A percentile compares a stretch with the other conserved stretches of the same genome.
Evolutionary conservation across 2,329 filamentous ascomycete genomes (phyloP).

Genomic region (Xylaria sp.): DNA sequence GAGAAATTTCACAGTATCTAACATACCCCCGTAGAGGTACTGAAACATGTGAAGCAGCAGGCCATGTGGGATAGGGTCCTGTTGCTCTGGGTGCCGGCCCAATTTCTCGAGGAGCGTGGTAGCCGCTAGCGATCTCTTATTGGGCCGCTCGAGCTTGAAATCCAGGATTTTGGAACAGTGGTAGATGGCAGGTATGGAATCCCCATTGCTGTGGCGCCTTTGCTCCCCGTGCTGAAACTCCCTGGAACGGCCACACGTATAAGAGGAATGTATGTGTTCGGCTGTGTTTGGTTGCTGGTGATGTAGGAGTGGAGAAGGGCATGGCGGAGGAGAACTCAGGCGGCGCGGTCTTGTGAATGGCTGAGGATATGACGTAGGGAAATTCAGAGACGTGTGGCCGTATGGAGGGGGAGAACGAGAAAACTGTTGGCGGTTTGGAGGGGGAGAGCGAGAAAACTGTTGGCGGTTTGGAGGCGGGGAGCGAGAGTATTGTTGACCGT

Average conservation of each 20-base stretch:
- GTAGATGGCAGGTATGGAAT: not conserved
- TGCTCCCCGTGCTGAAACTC: conserved; percentile 17
- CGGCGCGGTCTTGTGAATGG: conserved; percentile 22
- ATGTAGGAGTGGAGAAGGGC: conserved; percentile 20
- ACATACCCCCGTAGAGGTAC: conserved; percentile 32
- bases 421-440: conserved; percentile 26
- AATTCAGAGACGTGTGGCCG: conserved; percentile 10
- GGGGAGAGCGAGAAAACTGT: conserved; percentile 31
- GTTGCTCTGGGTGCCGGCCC: conserved; percentile 26
- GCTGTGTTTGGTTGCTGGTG: conserved; percentile 20
- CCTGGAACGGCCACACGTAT: conserved; percentile 5
- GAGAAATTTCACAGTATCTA: conserved; percentile 25
- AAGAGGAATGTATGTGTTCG: conserved; percentile 17
- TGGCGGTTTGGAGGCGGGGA: conserved; percentile 28
- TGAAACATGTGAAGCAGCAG: conserved; percentile 35
- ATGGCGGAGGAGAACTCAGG: conserved; percentile 24
- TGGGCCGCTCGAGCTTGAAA: conserved; percentile 29
- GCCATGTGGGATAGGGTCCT: conserved; percentile 21
- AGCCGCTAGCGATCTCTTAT: conserved; percentile 20
- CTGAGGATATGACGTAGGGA: conserved; percentile 24
- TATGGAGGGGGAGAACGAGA: conserved; percentile 30
- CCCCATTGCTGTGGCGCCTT: conserved; percentile 17
- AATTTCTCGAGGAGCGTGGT: conserved; percentile 25
- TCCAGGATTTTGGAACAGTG: conserved; percentile 26
- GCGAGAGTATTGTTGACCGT: conserved; percentile 27